Evolutionary conservation across 2,329 filamentous ascomycete genomes (phyloP), one percentile per base, ranked within the genome.

Genomic region (Stagonosporopsis vannaccii): DNA sequence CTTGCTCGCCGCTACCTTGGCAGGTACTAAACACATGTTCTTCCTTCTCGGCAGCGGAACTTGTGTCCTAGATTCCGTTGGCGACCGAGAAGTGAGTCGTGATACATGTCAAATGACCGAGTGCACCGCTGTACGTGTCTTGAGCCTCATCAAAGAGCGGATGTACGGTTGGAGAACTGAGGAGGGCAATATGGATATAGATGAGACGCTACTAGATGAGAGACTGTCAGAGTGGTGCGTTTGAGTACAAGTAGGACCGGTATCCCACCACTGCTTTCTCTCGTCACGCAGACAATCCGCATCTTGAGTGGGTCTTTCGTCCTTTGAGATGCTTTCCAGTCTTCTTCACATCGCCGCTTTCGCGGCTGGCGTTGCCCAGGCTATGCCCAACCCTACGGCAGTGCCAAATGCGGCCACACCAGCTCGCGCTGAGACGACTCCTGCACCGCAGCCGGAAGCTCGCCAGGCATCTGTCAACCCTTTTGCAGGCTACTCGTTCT

Each of bases 401-500:
- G 51, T 50, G 2, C 44, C 51, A 9, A 61, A 63, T 15, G 51
- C 57, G 26, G 58, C 61, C 6, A 50, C 56, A 1, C 62, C 62
- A 11, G 56, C 58, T 28, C 60, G 57, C 8, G 49, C 53, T 30
- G 36, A 41, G 6, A 58, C 56, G 4, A 62, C 65, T 8, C 46
- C 60, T 22, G 53, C 65, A 25, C 60, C 57, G 6, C 59, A 62
- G 40, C 58, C 51, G 8, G 41, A 45, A 22, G 41, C 49, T 17
- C 59, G 67, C 23, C 52, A 56, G 36, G 80, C 77, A 63, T 73
- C 79, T 17, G 84, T 83, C 17, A 84, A 84, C 64, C 80, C 81
- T 0, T 82, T 84, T 55, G 72, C 73, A 9, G 81, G 81, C 19
- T 78, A 80, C 56, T 74, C 80, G 56, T 77, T 82, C 42, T 84